A percentile compares a stretch with the other conserved stretches of the same genome.
These are phyloP conservation scores for Aspergillus vadensis DNA, from an alignment of 2,329 filamentous ascomycete species.

Conservation along the genomic window DNA sequence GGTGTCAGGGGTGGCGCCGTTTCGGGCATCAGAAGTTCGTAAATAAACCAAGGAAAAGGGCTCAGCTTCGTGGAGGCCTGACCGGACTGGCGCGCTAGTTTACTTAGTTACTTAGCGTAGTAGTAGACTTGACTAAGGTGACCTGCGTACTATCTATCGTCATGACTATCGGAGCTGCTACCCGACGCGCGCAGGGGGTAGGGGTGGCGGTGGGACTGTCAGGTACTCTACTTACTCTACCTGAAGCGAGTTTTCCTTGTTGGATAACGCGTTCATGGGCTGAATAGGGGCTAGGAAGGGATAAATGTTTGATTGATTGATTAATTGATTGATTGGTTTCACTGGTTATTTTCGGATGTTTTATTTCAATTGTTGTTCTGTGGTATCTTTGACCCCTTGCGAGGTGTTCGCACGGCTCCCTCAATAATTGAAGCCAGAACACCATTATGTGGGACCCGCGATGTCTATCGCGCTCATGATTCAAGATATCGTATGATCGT, in stretches of 20 bases:
- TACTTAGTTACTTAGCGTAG: no score
- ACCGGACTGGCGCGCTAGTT: no score
- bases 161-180: background rate
- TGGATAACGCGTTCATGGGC: no score
- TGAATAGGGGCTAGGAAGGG: background rate
- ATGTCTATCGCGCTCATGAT: conserved; percentile 18
- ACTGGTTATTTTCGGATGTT: no score
- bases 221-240: background rate
- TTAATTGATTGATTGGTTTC: no score
- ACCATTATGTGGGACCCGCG: conserved; percentile 10
- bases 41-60: no score
- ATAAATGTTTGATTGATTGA: background rate
- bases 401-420: background rate
- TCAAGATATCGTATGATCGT: conserved; percentile 19
- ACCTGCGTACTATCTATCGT: background rate
- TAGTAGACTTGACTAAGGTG: no score
- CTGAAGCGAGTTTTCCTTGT: background rate
- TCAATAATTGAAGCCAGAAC: conserved; percentile 4
- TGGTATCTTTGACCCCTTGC: conserved; percentile 2
- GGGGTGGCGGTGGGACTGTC: background rate
- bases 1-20: background rate
- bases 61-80: no score
- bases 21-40: background rate
- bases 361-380: background rate
- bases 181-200: background rate